Base-by-base conservation (phyloP, 495 filamentous ascomycete genomes). In the Penicillium lividum region DNA sequence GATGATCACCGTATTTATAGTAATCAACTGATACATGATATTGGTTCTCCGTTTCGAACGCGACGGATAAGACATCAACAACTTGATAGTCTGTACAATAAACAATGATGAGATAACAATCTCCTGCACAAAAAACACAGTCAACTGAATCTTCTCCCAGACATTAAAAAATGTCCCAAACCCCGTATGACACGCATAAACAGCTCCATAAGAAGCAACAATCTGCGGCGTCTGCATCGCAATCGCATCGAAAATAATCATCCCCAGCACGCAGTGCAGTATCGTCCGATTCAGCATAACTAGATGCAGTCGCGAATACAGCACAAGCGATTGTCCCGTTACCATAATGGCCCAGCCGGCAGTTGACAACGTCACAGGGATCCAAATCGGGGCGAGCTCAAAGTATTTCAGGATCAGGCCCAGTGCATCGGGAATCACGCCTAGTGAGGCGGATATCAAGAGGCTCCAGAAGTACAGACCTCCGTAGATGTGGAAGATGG, bases 301-400 rank as follows among this genome's bases (percentile, higher is more conserved):
- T 22, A 86, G 69, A 63, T 85, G 80, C 1, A 87, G 77, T 27
- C 84, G 77, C 3, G 83, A 86, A 66, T 81, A 87, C 18, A 87
- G 70, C 10, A 87, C 82, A 22, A 86, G 62, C 31, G 81, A 81
- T 67, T 85, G 82, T 9, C 82, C 82, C 0, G 81, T 82, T 1
- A 86, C 79, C 81, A 85, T 84, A 11, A 64, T 51, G 38, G 65
- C 70, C 84, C 82, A 87, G 3, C 83, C 83, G 2, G 76, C 56
- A 31, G 72, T 71, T 15, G 74, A 57, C 2, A 80, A 51, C 7
- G 71, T 69, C 15, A 74, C 64, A 7, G 69, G 59, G 5, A 73
- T 40, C 64, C 71, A 64, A 42, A 61, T 57, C 16, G 61, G 68
- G 9, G 59, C 68, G 28, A 76, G 59, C 45, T 72, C 62, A 53